These are phyloP conservation scores for Russula compacta DNA, from an alignment of 768 basidiomycete species.

Conservation along the genomic window DNA sequence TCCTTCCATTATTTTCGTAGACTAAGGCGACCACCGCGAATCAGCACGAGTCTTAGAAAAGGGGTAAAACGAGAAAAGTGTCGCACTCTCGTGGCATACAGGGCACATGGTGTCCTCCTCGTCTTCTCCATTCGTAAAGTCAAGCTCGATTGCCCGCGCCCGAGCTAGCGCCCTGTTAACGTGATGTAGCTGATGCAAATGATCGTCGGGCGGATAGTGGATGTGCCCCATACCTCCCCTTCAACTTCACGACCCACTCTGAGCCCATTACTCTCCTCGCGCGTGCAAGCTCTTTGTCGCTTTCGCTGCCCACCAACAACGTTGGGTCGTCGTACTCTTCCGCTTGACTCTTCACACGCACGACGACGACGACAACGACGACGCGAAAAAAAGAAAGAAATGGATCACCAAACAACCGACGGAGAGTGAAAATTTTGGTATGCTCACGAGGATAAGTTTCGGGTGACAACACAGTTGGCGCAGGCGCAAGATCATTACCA, in stretches of 20 bases:
- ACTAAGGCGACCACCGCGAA: constrained; percentile 30
- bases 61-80: not conserved
- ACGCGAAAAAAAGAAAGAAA: not conserved
- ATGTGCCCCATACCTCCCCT: not conserved
- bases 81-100: constrained; percentile 56
- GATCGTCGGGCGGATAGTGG: too few relatives aligned
- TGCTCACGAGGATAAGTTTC: constrained; percentile 51
- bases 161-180: constrained; percentile 38
- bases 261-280: constrained; percentile 39
- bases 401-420: not conserved
- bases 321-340: constrained; percentile 45
- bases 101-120: constrained; percentile 46
- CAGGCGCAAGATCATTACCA: constrained; percentile 64
- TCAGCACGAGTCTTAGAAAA: not conserved
- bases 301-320: constrained; percentile 36
- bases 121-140: constrained; percentile 41
- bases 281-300: constrained; percentile 48
- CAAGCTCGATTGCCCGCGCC: constrained; percentile 36
- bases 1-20: constrained; percentile 40
- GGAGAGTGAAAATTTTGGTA: not conserved
- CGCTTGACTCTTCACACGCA: constrained; percentile 29
- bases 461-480: constrained; percentile 71
- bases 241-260: constrained; percentile 29
- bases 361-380: not conserved
- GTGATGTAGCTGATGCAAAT: too few relatives aligned